A percentile compares a stretch with the other conserved stretches of the same genome.
phyloP scores from a whole-genome alignment of 2,329 filamentous ascomycete species.

The Paraphoma sp. region DNA sequence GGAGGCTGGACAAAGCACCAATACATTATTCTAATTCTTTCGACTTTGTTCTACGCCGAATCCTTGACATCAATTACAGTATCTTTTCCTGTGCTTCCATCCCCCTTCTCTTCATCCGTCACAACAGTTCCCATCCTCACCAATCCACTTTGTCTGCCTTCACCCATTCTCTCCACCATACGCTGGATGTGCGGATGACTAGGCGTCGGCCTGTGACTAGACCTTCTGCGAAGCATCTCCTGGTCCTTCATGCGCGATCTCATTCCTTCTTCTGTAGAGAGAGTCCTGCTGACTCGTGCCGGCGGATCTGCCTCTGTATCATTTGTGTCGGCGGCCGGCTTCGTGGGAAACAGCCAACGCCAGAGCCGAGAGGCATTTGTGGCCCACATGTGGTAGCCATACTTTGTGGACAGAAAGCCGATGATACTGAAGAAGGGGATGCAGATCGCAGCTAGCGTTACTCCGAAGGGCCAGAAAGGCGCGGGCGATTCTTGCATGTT shows the following conservation, averaged over 20 bases:
- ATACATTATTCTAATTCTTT: too few relatives aligned
- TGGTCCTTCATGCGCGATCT: conserved; percentile 22
- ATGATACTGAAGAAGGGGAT: conserved; percentile 56
- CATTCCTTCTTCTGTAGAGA: conserved; percentile 40
- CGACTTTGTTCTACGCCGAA: conserved; percentile 1
- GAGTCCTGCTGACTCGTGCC: conserved; percentile 23
- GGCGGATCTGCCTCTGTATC: conserved; percentile 12
- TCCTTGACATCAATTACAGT: conserved; percentile 29
- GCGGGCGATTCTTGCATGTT: conserved; percentile 50
- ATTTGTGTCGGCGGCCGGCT: conserved; percentile 3
- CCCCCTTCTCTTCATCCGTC: conserved; percentile 9
- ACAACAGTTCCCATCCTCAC: conserved; percentile 27
- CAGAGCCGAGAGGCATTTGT: conserved; percentile 36
- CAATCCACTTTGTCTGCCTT: conserved; percentile 34
- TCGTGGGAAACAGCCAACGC: conserved; percentile 33
- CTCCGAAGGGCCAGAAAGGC: conserved; percentile 48
- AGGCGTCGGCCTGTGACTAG: conserved; percentile 18
- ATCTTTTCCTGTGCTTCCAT: conserved; percentile 20
- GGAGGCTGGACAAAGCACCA: too few relatives aligned
- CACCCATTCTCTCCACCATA: conserved; percentile 37
- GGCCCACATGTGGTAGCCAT: conserved; percentile 48
- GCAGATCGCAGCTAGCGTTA: conserved; percentile 52
- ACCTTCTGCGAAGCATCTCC: conserved; percentile 6
- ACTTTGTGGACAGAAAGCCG: conserved; percentile 52
- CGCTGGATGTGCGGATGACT: conserved; percentile 38